A percentile compares a stretch with the other conserved stretches of the same genome.
These are phyloP conservation scores for Lentinus tigrinus DNA, from an alignment of 768 basidiomycete species.

Conservation along the genomic window DNA sequence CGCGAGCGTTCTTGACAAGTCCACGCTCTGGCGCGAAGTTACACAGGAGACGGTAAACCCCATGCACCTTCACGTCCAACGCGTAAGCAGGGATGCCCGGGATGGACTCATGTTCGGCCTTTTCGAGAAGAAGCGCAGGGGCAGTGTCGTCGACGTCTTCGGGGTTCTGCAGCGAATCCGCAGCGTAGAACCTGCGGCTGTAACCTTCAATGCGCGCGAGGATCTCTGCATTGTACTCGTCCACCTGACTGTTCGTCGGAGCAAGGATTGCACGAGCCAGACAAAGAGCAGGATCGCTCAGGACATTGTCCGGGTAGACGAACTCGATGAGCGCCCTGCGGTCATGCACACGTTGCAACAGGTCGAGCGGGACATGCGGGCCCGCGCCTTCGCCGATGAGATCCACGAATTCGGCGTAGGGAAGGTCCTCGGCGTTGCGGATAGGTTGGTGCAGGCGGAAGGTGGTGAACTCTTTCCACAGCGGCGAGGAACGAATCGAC, in stretches of 20 bases:
- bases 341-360: slow-evolving; percentile 19
- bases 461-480: slow-evolving; percentile 34
- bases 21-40: slow-evolving; percentile 39
- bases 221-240: slow-evolving; percentile 34
- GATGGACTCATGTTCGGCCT: slow-evolving; percentile 18
- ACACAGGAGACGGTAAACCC: slow-evolving; percentile 34
- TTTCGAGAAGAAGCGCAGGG: slow-evolving; percentile 23
- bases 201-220: slow-evolving; percentile 26
- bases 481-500: slow-evolving; percentile 34
- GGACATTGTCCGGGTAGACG: slow-evolving; percentile 28
- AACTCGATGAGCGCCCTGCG: slow-evolving; percentile 25
- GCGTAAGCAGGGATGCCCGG: slow-evolving; percentile 26
- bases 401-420: slow-evolving; percentile 37
- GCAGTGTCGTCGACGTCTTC: slow-evolving; percentile 16
- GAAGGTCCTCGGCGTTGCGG: slow-evolving; percentile 36
- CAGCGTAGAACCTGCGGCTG: slow-evolving; percentile 24
- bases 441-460: slow-evolving; percentile 32
- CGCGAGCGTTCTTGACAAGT: slow-evolving; percentile 40
- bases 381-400: slow-evolving; percentile 36
- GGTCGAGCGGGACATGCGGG: slow-evolving; percentile 22
- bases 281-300: slow-evolving; percentile 26
- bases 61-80: slow-evolving; percentile 32
- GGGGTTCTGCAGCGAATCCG: slow-evolving; percentile 26
- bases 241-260: slow-evolving; percentile 37
- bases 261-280: slow-evolving; percentile 35